phyloP scores from a whole-genome alignment of 495 filamentous ascomycete species.

The Xylaria palmicola region DNA sequence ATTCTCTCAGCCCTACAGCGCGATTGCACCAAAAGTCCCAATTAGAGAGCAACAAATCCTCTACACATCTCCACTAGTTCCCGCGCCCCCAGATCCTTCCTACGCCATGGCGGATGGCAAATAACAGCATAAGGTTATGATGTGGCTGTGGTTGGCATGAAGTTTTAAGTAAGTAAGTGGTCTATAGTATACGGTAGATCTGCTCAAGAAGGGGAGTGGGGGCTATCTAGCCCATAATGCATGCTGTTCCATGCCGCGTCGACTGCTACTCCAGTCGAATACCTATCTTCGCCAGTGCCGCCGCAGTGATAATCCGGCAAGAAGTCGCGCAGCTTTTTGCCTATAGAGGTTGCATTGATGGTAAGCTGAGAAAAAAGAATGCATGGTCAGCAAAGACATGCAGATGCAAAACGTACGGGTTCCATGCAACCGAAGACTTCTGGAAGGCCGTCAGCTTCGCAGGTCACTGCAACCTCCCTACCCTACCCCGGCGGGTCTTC shows the following conservation, averaged over 20 bases:
- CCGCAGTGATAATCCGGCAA: no score
- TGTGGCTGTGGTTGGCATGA: not conserved
- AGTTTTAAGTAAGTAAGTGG: no score
- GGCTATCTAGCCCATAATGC: no score
- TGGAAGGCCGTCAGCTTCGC: conserved; percentile 15
- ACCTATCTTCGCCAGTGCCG: not conserved
- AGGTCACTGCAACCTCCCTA: conserved; percentile 15
- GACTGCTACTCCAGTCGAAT: not conserved
- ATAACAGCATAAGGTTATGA: not conserved
- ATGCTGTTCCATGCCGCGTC: no score
- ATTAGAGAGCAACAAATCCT: not conserved
- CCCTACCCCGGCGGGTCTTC: conserved; percentile 10
- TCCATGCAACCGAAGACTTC: conserved; percentile 17
- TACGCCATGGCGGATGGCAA: not conserved
- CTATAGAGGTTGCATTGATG: conserved; percentile 1
- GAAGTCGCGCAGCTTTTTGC: no score
- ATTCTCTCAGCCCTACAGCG: not conserved
- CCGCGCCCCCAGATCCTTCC: conserved; percentile 1
- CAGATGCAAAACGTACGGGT: conserved; percentile 5
- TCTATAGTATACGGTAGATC: no score
- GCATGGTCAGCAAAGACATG: conserved; percentile 14
- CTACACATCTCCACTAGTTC: not conserved
- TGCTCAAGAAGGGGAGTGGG: no score
- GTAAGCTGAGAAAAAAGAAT: conserved; percentile 9
- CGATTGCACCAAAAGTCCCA: conserved; percentile 3